Evolutionary conservation across 192 early-diverging fungal genomes (phyloP), one percentile per base, ranked within the genome.

Genomic region (Coemansia sp.): DNA sequence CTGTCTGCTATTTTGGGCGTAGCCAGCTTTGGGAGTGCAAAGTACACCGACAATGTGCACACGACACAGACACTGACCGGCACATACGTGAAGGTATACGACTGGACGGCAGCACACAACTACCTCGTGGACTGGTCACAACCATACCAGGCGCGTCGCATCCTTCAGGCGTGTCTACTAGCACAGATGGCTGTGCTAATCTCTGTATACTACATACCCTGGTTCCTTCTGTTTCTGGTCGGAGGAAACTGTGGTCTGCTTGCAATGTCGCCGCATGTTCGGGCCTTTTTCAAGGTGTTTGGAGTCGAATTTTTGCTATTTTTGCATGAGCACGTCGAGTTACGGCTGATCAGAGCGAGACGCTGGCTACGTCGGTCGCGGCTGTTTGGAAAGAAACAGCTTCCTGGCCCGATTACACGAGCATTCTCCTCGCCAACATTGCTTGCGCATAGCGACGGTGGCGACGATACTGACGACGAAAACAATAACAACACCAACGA

Each of bases 51-150:
- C 4, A 80, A 80, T 23, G 77, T 73, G 43, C 77, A 80, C 27
- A 67, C 71, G 9, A 80, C 70, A 15, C 77, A 80, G 61, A 80
- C 55, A 10, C 63, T 80, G 55, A 80, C 77, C 11, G 77, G 77
- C 34, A 63, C 67, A 6, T 80, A 71, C 25, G 70, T 72, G 33
- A 27, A 50, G 5, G 39, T 55, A 4, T 80, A 73, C 38, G 77
- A 80, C 52, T 80, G 67, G 67, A 60, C 68, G 8, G 61, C 61
- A 7, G 61, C 71, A 6, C 71, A 80, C 63, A 62, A 63, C 45
- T 39, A 65, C 41, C 24, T 67, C 37, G 71, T 80, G 13, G 71
- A 80, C 46, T 80, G 77, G 77, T 73, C 77, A 51, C 62, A 56
- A 15, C 77, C 77, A 11, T 30, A 47, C 1, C 44, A 51, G 47